A percentile compares a stretch with the other conserved stretches of the same genome.
phyloP scores from a whole-genome alignment of 208 protist species.

The Crithidia fasciculata region DNA sequence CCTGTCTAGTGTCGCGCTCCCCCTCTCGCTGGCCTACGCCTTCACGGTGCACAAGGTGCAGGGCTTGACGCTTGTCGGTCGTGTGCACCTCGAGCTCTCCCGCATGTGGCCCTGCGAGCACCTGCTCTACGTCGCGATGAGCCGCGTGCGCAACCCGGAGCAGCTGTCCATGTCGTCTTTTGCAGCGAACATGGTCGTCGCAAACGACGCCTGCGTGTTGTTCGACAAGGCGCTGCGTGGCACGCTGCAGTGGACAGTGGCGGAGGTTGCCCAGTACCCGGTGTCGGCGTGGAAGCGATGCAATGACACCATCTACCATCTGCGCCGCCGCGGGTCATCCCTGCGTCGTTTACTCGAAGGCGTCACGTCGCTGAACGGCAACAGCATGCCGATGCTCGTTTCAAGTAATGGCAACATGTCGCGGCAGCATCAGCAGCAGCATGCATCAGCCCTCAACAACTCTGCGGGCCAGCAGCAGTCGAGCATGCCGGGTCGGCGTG shows the following conservation, averaged over 20 bases:
- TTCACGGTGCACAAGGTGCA: constrained; percentile 93
- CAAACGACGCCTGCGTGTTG: constrained; percentile 70
- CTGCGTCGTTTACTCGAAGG: constrained; percentile 65
- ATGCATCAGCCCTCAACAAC: background rate
- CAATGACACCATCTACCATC: constrained; percentile 87
- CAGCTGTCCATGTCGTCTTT: constrained; percentile 89
- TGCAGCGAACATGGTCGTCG: constrained; percentile 73
- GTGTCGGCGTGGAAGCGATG: constrained; percentile 88
- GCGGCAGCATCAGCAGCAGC: constrained; percentile 2
- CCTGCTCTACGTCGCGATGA: constrained; percentile 90
- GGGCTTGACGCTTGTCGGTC: constrained; percentile 82
- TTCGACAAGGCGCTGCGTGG: constrained; percentile 72
- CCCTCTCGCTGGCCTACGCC: constrained; percentile 86
- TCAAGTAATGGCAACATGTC: constrained; percentile 8
- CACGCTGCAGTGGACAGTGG: constrained; percentile 41
- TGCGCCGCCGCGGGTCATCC: constrained; percentile 71
- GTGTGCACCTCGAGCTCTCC: constrained; percentile 88
- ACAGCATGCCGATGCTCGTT: constrained; percentile 14
- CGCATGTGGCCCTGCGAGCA: constrained; percentile 92
- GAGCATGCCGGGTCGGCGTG: background rate
- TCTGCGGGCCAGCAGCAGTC: background rate
- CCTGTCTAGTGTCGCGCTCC: constrained; percentile 72
- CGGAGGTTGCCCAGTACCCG: constrained; percentile 52
- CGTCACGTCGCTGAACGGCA: constrained; percentile 30
- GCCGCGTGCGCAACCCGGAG: constrained; percentile 88